Evolutionary conservation across 495 filamentous ascomycete genomes (phyloP).

Genomic region (Annulohypoxylon nitens): DNA sequence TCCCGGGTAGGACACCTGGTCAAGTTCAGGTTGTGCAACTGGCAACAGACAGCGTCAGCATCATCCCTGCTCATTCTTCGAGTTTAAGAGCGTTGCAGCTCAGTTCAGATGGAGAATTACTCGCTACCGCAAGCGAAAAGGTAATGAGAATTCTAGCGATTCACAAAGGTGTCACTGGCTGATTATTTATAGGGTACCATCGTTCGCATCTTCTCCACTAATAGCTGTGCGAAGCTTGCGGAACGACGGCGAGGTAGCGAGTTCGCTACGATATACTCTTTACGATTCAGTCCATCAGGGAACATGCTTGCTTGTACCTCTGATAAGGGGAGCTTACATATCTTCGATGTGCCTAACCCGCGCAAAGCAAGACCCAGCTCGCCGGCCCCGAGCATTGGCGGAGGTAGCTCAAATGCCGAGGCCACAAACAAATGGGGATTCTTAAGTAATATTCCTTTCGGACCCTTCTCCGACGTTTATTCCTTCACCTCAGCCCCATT

Average conservation of each 20-base stretch:
- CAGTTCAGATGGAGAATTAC: conserved; percentile 80
- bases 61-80: conserved; percentile 90
- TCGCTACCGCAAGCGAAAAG: conserved; percentile 92
- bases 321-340: conserved; percentile 93
- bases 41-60: conserved; percentile 85
- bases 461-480: conserved; percentile 90
- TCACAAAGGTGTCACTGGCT: not conserved
- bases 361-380: conserved; percentile 32
- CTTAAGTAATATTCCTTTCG: conserved; percentile 79
- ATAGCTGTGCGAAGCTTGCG: conserved; percentile 79
- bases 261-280: conserved; percentile 84
- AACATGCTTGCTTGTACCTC: conserved; percentile 90
- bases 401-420: conserved; percentile 57
- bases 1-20: conserved; percentile 85
- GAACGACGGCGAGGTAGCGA: conserved; percentile 92
- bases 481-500: conserved; percentile 81
- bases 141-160: conserved; percentile 59
- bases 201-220: conserved; percentile 83
- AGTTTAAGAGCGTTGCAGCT: conserved; percentile 83
- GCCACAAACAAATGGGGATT: conserved; percentile 82
- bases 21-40: conserved; percentile 94
- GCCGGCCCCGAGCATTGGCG: conserved; percentile 18
- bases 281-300: conserved; percentile 86
- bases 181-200: conserved; percentile 77
- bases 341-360: conserved; percentile 78